Conservation (phyloP, 768 basidiomycete genomes). For the Lenzites betulinus region DNA sequence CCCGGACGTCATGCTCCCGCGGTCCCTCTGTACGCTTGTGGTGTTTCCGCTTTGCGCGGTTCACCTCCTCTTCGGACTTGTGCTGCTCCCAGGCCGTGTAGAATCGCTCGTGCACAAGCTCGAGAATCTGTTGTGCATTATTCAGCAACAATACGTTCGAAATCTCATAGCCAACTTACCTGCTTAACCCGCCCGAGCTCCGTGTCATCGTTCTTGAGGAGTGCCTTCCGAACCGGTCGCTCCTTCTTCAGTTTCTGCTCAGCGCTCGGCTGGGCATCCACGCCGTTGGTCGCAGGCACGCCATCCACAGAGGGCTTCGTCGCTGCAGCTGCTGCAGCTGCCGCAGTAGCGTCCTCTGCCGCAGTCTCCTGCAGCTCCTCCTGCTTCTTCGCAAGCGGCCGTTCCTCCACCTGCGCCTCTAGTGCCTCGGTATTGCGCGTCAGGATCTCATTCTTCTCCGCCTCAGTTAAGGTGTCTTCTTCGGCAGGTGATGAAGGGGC, state of each 20-base stretch:
- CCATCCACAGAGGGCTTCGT: background rate
- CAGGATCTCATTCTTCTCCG: constrained; percentile 56
- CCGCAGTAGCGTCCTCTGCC: constrained; percentile 27
- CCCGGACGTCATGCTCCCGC: constrained; percentile 70
- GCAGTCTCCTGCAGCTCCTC: constrained; percentile 64
- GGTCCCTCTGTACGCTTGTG: constrained; percentile 32
- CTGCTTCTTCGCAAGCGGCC: constrained; percentile 87
- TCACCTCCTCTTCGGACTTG: constrained; percentile 26
- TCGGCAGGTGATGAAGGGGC: constrained; percentile 17
- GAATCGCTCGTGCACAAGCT: constrained; percentile 76
- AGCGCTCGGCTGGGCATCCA: background rate
- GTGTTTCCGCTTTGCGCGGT: constrained; percentile 35
- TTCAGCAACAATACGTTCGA: too few species aligned
- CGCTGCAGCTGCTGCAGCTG: constrained; percentile 1
- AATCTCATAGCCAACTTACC: constrained; percentile 43
- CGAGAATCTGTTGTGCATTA: constrained; percentile 60
- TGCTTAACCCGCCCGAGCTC: constrained; percentile 79
- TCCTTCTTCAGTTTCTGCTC: constrained; percentile 32
- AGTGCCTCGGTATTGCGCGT: constrained; percentile 73
- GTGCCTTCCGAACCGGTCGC: constrained; percentile 61
- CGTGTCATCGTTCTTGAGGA: constrained; percentile 84
- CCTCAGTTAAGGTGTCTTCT: constrained; percentile 43
- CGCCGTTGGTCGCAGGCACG: constrained; percentile 6
- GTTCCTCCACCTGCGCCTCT: constrained; percentile 82
- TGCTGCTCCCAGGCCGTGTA: constrained; percentile 64